phyloP scores from a whole-genome alignment of 495 filamentous ascomycete genomes.

The Daldinia loculata region DNA sequence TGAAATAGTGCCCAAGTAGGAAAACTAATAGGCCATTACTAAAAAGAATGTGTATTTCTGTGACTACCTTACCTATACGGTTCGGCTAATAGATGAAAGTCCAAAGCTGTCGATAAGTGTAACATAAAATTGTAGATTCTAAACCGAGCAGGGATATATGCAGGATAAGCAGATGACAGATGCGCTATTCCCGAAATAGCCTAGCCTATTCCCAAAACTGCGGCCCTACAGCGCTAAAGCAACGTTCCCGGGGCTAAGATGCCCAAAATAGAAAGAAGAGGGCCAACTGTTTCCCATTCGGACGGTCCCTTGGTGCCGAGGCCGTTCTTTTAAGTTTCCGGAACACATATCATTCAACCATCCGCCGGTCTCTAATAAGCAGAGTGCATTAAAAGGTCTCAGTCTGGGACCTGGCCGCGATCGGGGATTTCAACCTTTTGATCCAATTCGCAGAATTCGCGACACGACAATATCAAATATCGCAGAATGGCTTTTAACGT shows the following conservation, averaged over 20 bases:
- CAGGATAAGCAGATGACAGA: constrained; percentile 43
- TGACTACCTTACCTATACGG: background rate
- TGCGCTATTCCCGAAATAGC: constrained; percentile 7
- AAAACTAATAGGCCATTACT: too few species aligned
- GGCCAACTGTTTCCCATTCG: background rate
- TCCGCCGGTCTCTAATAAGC: constrained; percentile 9
- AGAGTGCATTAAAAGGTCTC: constrained; percentile 15
- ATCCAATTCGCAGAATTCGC: background rate
- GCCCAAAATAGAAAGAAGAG: constrained; percentile 1
- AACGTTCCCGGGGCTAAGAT: constrained; percentile 4
- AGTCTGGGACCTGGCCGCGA: background rate
- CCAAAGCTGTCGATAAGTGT: background rate
- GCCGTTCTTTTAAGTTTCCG: constrained; percentile 2
- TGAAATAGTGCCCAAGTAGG: background rate
- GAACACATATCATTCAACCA: background rate
- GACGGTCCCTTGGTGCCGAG: constrained; percentile 22
- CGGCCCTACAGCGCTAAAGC: background rate
- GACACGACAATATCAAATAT: background rate
- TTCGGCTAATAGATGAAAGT: background rate
- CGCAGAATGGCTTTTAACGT: constrained; percentile 14
- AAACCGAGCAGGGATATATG: constrained; percentile 19
- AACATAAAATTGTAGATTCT: background rate
- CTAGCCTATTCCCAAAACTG: constrained; percentile 1
- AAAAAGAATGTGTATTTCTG: background rate
- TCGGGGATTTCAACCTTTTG: background rate